Evolutionary conservation across 2,329 filamentous ascomycete genomes (phyloP), one percentile per base, ranked within the genome.

Genomic region (Uncinocarpus reesii): DNA sequence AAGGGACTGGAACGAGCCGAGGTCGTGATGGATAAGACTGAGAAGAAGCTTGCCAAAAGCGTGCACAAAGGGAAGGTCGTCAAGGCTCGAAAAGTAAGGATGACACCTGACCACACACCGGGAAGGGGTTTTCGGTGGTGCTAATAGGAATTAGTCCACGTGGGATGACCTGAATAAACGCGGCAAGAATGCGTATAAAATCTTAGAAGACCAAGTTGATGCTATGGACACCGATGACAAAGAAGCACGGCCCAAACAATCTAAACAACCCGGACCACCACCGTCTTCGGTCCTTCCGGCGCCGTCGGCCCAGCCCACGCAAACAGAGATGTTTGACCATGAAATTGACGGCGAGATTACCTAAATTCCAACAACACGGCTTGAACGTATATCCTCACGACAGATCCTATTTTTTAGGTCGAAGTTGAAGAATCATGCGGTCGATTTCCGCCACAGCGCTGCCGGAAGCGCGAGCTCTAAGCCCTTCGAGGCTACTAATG

Each of bases 371-470:
- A 8, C 8, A 20, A 21, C 23, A 2, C n/a, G 18, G 10, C 20
- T 36, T 23, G 18, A 37, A 16, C 15, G 20, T 47, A 47, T 23
- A 46, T 15, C 13, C 11, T 23, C 31, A 35, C 8, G 21, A 3
- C 18, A 20, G 21, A 15, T 24, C 45, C 57, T 63, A 73, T 59
- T 65, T 68, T 53, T 63, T 68, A 47, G 70, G 70, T 54, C 64
- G 65, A 43, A 74, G 60, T 55, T 78, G 75, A 18, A 72, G 76
- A 54, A 84, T 76, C 56, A 95, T 71, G 58, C 84, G 77, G 68
- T 95, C 88, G 65, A 96, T 86, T 66, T 96, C 90, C 53, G 79
- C 80, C 18, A 76, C 69, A 45, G 83, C 81, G 28, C 75, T 77
- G 45, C 79, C 79, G 4, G 80, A 83, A 13, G 86, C 88, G 55